phyloP scores from a whole-genome alignment of 2,329 filamentous ascomycete species.

The Apiospora hydei region DNA sequence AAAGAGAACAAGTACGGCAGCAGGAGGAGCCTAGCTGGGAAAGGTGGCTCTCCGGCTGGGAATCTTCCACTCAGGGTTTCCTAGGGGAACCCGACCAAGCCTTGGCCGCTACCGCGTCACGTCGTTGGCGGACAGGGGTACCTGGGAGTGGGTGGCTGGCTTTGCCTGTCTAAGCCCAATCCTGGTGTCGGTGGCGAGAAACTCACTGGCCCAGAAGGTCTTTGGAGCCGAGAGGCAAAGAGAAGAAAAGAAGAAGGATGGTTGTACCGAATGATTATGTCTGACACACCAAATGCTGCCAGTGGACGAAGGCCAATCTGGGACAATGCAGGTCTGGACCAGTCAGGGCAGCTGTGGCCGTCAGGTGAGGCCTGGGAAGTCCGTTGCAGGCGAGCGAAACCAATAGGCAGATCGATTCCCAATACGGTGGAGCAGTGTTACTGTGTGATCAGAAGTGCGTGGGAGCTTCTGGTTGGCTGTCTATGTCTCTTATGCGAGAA shows the following conservation, averaged over 20 bases:
- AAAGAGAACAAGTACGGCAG: slow-evolving; percentile 27
- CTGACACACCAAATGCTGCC: slow-evolving; percentile 24
- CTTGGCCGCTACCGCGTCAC: slow-evolving; percentile 24
- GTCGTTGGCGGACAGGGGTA: slow-evolving; percentile 28
- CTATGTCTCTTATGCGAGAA: slow-evolving; percentile 20
- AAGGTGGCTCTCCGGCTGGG: slow-evolving; percentile 21
- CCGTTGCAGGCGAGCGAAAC: slow-evolving; percentile 33
- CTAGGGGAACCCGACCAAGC: slow-evolving; percentile 28
- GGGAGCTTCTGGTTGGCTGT: slow-evolving; percentile 40
- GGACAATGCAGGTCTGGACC: slow-evolving; percentile 20
- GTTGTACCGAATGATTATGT: slow-evolving; percentile 25
- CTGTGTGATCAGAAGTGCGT: slow-evolving; percentile 39
- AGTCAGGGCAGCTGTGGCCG: slow-evolving; percentile 1
- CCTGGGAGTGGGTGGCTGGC: slow-evolving; percentile 24
- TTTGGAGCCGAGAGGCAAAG: not conserved
- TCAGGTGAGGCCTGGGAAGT: slow-evolving; percentile 32
- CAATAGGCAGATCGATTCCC: slow-evolving; percentile 36
- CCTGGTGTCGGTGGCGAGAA: slow-evolving; percentile 28
- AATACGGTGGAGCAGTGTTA: slow-evolving; percentile 41
- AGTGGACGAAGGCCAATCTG: slow-evolving; percentile 18
- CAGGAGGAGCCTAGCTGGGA: slow-evolving; percentile 16
- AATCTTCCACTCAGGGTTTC: slow-evolving; percentile 23
- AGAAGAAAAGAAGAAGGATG: slow-evolving; percentile 21
- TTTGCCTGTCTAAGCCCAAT: slow-evolving; percentile 28
- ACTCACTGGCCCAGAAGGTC: slow-evolving; percentile 26